Conservation (phyloP, 805 yeast species). For the Zygoascus flipseniorum region DNA sequence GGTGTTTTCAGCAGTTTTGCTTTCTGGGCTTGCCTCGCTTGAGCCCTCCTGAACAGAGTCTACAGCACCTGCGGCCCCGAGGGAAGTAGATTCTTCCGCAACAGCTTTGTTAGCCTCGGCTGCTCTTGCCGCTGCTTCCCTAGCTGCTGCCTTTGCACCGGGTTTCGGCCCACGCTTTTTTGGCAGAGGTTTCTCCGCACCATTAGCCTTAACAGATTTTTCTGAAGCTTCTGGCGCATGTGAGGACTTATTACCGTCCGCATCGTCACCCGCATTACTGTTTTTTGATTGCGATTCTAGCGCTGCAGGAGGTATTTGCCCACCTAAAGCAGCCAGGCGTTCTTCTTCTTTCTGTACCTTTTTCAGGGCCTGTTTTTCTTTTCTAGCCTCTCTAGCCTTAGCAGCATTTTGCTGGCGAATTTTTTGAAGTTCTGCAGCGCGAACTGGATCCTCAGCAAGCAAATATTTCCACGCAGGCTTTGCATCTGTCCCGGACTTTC, state of each 20-base stretch:
- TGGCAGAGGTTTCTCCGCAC: not conserved
- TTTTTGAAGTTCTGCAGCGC: not conserved
- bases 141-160: conserved; percentile 3
- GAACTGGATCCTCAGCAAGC: not conserved
- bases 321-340: not conserved
- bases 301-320: not conserved
- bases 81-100: not conserved
- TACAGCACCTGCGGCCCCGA: not conserved
- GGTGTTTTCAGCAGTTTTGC: not conserved
- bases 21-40: not conserved
- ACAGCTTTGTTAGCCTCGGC: not conserved
- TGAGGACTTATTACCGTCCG: not conserved
- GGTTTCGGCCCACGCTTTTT: not conserved
- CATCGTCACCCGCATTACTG: not conserved
- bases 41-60: no score
- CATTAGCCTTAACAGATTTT: not conserved
- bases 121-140: not conserved
- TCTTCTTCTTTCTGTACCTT: not conserved
- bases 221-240: not conserved
- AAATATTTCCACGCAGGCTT: not conserved
- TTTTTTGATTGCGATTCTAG: not conserved
- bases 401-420: not conserved
- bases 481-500: not conserved
- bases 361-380: not conserved
- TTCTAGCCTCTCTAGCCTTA: not conserved